Evolutionary conservation across 441 rosid species (phyloP).

Genomic region (Eutrema salsugineum): DNA sequence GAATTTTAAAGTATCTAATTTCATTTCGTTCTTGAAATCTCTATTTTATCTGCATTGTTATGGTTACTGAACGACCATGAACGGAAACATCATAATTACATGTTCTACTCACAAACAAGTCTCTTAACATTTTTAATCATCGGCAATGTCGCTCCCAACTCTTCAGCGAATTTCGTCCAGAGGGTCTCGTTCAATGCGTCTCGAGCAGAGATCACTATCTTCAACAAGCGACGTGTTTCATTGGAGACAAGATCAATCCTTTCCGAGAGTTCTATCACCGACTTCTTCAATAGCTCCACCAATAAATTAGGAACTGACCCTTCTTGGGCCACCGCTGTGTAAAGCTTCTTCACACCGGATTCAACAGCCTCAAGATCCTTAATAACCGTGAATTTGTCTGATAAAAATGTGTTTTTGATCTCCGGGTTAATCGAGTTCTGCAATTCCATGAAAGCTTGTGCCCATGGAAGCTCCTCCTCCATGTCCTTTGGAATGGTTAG

Average conservation of each 20-base stretch:
- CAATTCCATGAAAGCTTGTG: constrained; percentile 47
- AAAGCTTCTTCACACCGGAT: constrained; percentile 45
- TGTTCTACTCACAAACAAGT: constrained; percentile 1
- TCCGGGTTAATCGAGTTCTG: constrained; percentile 44
- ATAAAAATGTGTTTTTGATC: constrained; percentile 38
- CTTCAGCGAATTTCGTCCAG: constrained; percentile 35
- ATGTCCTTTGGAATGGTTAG: constrained; percentile 40
- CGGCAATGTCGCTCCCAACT: constrained; percentile 4
- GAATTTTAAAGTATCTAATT: not conserved
- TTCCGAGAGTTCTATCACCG: constrained; percentile 42
- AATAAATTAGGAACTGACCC: constrained; percentile 33
- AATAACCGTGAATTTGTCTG: constrained; percentile 34
- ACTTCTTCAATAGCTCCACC: constrained; percentile 36
- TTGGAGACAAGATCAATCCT: constrained; percentile 61
- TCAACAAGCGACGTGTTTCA: constrained; percentile 58
- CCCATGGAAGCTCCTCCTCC: constrained; percentile 46
- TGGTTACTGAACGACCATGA: not conserved
- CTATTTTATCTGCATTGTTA: not conserved
- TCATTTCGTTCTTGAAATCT: too few species aligned
- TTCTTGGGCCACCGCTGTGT: constrained; percentile 46
- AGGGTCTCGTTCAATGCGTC: constrained; percentile 67
- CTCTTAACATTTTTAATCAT: not conserved
- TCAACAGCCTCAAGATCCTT: constrained; percentile 68
- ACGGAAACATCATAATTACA: not conserved
- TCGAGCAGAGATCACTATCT: constrained; percentile 64